Evolutionary conservation across 1,284 basidiomycete species (phyloP), one percentile per base, ranked within the genome.

Genomic region (Pterula multifida): DNA sequence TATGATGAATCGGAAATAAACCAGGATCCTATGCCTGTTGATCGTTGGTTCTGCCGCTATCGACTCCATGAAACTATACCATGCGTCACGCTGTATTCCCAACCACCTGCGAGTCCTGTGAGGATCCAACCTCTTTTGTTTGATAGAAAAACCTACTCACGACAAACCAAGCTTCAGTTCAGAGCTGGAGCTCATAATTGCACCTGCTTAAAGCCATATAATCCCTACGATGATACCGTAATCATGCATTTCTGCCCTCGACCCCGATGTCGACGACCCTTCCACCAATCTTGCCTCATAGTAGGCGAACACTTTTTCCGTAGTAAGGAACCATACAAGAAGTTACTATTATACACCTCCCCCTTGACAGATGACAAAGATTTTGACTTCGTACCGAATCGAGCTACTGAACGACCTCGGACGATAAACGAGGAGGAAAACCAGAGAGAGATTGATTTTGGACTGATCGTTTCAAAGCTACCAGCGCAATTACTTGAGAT

Each of bases 211-310:
- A 26, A 59, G 1, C 66, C 69, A 0, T 77, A 78, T 52, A 61
- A 57, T 19, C 71, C 74, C 1, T 63, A 68, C 12, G 64, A 68
- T 19, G 26, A 21, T 11, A 56, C 57, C 0, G 55, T 57, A 1
- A 53, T 70, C 2, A 73, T 72, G 61, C 72, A 76, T 50, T 76
- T 73, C 52, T 79, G 76, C 54, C 75, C 77, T 0, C 67, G 71
- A 0, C 73, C 69, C 0, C 50, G 53, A 0, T 78, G 76, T 52
- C 57, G 65, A 4, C 61, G 55, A 0, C 66, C 62, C 3, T 76
- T 68, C 48, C 77, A 78, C 53, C 63, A 65, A 17, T 21, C 52
- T 1, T 76, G 74, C 53, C 55, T 78, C 1, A 3, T 67, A 3
- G 55, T 55, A 21, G 46, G 48, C n/a, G 66, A 62, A 36, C 65